phyloP scores from a whole-genome alignment of 108 stramenopile genomes.

The Fragilaria crotonensis region DNA sequence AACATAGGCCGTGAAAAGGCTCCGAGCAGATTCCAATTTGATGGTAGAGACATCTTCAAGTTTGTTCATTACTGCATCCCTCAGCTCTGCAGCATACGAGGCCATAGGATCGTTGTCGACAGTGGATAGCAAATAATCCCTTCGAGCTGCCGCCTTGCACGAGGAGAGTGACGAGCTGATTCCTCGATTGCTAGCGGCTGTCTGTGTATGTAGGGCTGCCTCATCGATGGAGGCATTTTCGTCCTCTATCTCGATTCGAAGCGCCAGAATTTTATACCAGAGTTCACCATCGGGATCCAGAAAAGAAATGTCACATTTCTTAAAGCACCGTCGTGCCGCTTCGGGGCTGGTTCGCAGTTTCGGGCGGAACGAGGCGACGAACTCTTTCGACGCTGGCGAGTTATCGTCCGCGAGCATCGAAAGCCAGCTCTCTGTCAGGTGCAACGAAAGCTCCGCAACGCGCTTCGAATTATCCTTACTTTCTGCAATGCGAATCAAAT shows the following conservation, averaged over 20 bases:
- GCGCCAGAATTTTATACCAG: background rate
- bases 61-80: background rate
- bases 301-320: background rate
- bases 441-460: constrained; percentile 33
- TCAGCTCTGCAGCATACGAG: background rate
- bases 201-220: constrained; percentile 10
- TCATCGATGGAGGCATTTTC: constrained; percentile 20
- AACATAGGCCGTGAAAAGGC: background rate
- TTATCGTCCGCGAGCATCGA: constrained; percentile 3
- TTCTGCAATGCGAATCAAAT: constrained; percentile 50
- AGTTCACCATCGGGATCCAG: background rate
- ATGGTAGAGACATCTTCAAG: background rate
- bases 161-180: background rate
- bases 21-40: background rate
- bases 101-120: background rate
- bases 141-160: background rate
- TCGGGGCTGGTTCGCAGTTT: background rate
- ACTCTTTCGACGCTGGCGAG: background rate
- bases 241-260: constrained; percentile 11
- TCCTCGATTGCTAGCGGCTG: constrained; percentile 6
- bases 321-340: background rate
- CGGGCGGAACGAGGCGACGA: background rate
- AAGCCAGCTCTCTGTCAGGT: constrained; percentile 34
- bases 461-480: constrained; percentile 49
- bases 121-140: constrained; percentile 1